phyloP scores from a whole-genome alignment of 257 asterid genomes.

The Plectranthus barbatus region DNA sequence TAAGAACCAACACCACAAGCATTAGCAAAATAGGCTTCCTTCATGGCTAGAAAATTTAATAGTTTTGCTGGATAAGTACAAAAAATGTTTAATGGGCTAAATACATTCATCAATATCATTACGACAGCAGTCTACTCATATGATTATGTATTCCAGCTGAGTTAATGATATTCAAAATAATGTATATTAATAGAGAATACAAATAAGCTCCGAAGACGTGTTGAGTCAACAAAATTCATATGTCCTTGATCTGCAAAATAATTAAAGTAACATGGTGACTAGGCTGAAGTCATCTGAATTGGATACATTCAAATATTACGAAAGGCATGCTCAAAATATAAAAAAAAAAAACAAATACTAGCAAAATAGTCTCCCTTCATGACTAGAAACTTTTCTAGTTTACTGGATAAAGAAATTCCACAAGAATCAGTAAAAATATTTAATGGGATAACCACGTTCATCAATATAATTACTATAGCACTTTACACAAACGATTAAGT shows the following conservation, averaged over 20 bases:
- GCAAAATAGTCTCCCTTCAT: background rate
- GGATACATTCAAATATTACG: background rate
- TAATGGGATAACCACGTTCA: background rate
- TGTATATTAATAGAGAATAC: background rate
- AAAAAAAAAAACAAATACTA: background rate
- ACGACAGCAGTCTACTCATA: background rate
- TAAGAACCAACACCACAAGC: background rate
- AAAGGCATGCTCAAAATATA: background rate
- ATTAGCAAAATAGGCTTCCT: background rate
- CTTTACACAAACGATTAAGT: background rate
- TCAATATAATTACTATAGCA: background rate
- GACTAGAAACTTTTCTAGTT: background rate
- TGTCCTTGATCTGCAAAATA: too few relatives aligned
- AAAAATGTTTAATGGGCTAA: background rate
- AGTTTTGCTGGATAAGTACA: background rate
- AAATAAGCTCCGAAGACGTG: background rate
- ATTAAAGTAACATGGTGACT: too few relatives aligned
- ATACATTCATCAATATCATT: background rate
- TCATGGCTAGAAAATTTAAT: background rate
- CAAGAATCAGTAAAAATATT: background rate
- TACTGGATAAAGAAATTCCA: constrained; percentile 1
- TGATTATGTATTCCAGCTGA: background rate
- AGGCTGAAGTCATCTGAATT: too few relatives aligned
- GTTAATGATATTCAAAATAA: background rate
- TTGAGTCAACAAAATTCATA: background rate